A percentile compares a stretch with the other conserved stretches of the same genome.
These are phyloP conservation scores for Nyssa sinensis DNA, from an alignment of 148 eudicot species.

Conservation along the genomic window DNA sequence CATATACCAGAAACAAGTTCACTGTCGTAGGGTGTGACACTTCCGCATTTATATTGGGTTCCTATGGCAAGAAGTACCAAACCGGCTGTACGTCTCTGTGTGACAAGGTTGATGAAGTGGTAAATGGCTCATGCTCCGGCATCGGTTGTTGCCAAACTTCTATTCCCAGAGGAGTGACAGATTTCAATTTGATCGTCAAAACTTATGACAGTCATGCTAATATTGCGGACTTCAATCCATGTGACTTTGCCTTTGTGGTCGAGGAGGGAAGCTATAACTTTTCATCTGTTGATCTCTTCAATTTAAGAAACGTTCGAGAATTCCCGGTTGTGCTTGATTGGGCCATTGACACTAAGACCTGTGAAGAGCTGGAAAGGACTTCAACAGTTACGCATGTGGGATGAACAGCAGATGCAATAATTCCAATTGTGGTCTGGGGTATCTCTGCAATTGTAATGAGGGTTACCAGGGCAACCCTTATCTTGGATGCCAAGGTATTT, in stretches of 20 bases:
- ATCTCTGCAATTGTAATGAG: conserved; percentile 19
- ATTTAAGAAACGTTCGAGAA: neutral
- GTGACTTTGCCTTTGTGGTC: conserved; percentile 21
- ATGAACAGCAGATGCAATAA: conserved; percentile 20
- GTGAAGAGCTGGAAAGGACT: conserved; percentile 21
- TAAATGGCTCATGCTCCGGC: conserved; percentile 18
- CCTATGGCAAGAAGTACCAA: neutral
- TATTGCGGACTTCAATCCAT: conserved; percentile 1
- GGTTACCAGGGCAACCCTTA: conserved; percentile 33
- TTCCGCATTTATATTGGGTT: neutral
- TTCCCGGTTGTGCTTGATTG: conserved; percentile 33
- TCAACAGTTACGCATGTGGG: conserved; percentile 4
- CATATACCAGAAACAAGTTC: conserved; percentile 19
- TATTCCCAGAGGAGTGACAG: conserved; percentile 5
- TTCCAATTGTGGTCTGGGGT: conserved; percentile 13
- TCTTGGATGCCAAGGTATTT: conserved; percentile 31
- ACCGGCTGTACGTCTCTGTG: conserved; percentile 20
- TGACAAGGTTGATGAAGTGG: neutral
- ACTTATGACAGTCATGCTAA: neutral
- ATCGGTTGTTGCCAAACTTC: conserved; percentile 21
- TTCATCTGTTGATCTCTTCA: neutral
- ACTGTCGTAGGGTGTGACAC: conserved; percentile 26
- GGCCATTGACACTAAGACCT: conserved; percentile 8
- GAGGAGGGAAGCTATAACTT: conserved; percentile 12
- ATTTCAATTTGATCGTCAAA: neutral